These are phyloP conservation scores for Cyberlindnera americana DNA, from an alignment of 805 yeast genomes.

Conservation along the genomic window DNA sequence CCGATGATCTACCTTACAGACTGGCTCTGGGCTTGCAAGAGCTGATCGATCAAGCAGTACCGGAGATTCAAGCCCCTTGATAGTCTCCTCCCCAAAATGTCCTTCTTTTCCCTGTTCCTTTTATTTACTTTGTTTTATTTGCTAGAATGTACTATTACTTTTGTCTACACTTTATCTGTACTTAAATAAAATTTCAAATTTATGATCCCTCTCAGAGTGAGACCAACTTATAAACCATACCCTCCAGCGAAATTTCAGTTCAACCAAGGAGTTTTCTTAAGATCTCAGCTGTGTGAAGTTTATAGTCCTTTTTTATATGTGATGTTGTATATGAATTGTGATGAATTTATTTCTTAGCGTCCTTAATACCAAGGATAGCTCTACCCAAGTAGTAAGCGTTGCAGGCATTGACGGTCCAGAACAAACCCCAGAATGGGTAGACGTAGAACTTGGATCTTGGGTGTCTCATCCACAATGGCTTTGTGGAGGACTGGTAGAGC, in stretches of 20 bases:
- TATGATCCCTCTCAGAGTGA: too few relatives aligned
- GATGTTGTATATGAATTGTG: slow-evolving; percentile 1
- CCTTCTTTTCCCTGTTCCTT: too few relatives aligned
- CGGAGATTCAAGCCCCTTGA: slow-evolving; percentile 10
- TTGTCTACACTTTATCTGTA: too few relatives aligned
- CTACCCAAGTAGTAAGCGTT: slow-evolving; percentile 45
- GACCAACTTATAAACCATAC: too few relatives aligned
- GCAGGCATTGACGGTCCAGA: slow-evolving; percentile 27
- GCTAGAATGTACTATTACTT: too few relatives aligned
- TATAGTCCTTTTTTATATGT: too few relatives aligned
- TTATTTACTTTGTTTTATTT: too few relatives aligned
- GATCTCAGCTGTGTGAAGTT: too few relatives aligned
- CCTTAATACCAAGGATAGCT: slow-evolving; percentile 69
- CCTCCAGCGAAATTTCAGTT: too few relatives aligned
- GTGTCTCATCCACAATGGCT: slow-evolving; percentile 56
- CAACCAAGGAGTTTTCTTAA: too few relatives aligned
- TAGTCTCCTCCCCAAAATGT: too few relatives aligned
- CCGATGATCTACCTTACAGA: slow-evolving; percentile 22
- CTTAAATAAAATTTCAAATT: too few relatives aligned
- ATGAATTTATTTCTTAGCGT: slow-evolving; percentile 19
- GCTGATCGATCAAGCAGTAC: slow-evolving; percentile 15
- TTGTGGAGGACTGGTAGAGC: slow-evolving; percentile 52
- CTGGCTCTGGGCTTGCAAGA: slow-evolving; percentile 19
- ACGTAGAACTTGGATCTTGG: slow-evolving; percentile 32
- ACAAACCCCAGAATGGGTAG: slow-evolving; percentile 31